phyloP scores from a whole-genome alignment of 2,329 filamentous ascomycete species.

The Sporothrix globosa region DNA sequence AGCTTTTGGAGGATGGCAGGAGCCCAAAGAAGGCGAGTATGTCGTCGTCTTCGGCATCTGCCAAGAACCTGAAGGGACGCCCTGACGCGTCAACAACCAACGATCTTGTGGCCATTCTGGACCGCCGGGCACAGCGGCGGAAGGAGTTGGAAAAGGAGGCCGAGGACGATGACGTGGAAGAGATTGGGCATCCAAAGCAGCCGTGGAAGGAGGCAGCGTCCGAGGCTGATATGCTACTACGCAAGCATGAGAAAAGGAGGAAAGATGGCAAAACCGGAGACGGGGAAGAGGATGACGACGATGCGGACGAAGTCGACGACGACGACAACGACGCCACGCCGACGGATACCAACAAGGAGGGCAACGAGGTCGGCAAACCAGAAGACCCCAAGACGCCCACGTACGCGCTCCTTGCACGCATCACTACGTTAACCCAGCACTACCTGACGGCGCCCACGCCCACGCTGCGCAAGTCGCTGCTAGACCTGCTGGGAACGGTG shows the following conservation, averaged over 20 bases:
- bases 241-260: conserved; percentile 30
- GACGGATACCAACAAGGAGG: conserved; percentile 38
- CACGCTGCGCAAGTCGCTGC: conserved; percentile 73
- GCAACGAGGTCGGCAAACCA: conserved; percentile 41
- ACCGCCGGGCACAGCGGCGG: conserved; percentile 39
- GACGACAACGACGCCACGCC: conserved; percentile 44
- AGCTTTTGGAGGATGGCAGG: conserved; percentile 51
- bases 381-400: conserved; percentile 68
- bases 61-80: conserved; percentile 31
- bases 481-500: conserved; percentile 74
- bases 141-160: conserved; percentile 1
- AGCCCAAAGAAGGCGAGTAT: neutral
- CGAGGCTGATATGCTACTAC: conserved; percentile 40
- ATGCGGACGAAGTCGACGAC: conserved; percentile 39
- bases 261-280: conserved; percentile 40
- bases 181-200: conserved; percentile 43
- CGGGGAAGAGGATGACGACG: conserved; percentile 39
- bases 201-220: conserved; percentile 43
- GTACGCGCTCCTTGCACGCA: conserved; percentile 78
- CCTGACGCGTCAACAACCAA: neutral
- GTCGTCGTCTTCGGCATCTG: too few species aligned
- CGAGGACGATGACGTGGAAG: conserved; percentile 40
- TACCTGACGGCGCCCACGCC: conserved; percentile 86
- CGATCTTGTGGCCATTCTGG: conserved; percentile 31
- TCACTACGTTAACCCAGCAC: conserved; percentile 82